Evolutionary conservation across 2,329 filamentous ascomycete genomes (phyloP), one percentile per base, ranked within the genome.

Genomic region (Arachnopeziza araneosa): DNA sequence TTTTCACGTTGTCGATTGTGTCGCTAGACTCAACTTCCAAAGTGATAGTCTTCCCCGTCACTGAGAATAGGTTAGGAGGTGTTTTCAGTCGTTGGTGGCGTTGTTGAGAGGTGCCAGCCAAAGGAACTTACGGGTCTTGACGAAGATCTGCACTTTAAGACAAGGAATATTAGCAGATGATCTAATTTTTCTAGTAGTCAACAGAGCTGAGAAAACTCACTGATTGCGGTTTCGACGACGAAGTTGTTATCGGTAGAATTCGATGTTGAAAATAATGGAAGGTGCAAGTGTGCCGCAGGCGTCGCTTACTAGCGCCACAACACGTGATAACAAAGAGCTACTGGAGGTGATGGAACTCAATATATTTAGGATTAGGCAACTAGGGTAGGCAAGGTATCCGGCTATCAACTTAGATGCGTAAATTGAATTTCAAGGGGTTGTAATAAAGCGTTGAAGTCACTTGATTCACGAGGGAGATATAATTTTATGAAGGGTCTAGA

Each of bases 1-100:
- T 89, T 89, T 98, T 98, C 81, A 98, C 93, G 87, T 97, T 98
- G 88, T 98, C 93, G 84, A 98, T 98, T 75, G 93, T 97, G 82
- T 98, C 93, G 77, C 87, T 91, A 76, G 92, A 96, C 88, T 97
- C 93, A 79, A 97, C 93, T 89, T 98, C 93, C 75, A 97, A 89
- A 81, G 95, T 98, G 86, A 98, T 97, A 80, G 93, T 98, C 91
- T 98, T 98, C 83, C 95, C 93, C 86, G 93, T 97, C 77, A 97
- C 91, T 86, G 93, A 4, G 26, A 4, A 30, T 4, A 30, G 4
- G 26, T 30, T 30, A 30, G 26, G 26, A 30, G 26, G 26, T 30
- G 26, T 30, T 30, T n/a, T n/a, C n/a, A n/a, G 26, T 5, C 5
- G 26, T 30, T 30, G 26, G 26, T 30, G 26, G 26, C 26, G 26